Evolutionary conservation across 2,329 filamentous ascomycete species (phyloP), one percentile per base, ranked within the genome.

Genomic region (Phoma herbarum): DNA sequence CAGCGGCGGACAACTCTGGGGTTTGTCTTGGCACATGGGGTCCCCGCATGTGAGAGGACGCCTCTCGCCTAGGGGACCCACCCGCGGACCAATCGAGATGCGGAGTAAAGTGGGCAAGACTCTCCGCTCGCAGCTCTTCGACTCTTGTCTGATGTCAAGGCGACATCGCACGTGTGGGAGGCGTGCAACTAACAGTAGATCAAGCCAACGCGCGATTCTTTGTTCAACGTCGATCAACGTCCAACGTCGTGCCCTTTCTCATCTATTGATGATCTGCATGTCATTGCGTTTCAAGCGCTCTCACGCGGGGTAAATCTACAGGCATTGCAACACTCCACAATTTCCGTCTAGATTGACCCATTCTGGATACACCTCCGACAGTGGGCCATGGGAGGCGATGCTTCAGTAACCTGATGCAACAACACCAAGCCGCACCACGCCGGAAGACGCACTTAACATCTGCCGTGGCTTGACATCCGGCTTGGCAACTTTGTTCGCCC

Each of bases 11-110:
- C 29, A 56, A 63, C 60, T 57, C 59, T 65, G 68, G 67, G 66
- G 67, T 42, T 55, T 43, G 51, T 22, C 68, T 73, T 70, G 67
- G 69, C 66, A 51, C 60, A 62, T 73, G 70, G 70, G 63, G 70
- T 67, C 65, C 70, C 69, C 69, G 68, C 68, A 65, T 65, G 43
- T 52, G 46, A 60, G 55, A 61, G 55, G 55, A 44, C 55, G 49
- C 44, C 56, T 43, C 56, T 51, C 41, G 50, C 43, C 39, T 46
- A 52, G 56, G 31, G 44, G 60, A 50, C 51, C 59, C 63, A 66
- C 66, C 18, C n/a, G 25, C 52, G 41, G 59, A 54, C 63, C 67
- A 67, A 63, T 60, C 35, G 56, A 59, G 35, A 55, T 33, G 47
- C 35, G 29, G n/a, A 45, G 42, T 25, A 39, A 31, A 25, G 50